Evolutionary conservation across 306 rosid genomes (phyloP), one percentile per base, ranked within the genome.

Genomic region (Ochetophila trinervis): DNA sequence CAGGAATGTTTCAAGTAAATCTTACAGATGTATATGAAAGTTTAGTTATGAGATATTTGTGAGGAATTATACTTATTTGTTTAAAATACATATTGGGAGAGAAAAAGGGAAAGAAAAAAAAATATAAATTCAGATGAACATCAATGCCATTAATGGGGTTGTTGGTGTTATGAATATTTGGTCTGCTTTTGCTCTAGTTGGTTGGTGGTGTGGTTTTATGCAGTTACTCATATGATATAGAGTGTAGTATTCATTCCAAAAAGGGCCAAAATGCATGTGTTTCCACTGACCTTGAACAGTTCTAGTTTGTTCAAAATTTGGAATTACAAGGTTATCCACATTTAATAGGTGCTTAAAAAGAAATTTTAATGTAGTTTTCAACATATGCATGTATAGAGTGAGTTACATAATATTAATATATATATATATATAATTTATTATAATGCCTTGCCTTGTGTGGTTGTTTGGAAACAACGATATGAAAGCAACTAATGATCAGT

Each of bases 1-100:
- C 22, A 69, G 67, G 66, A 71, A 53, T 76, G 63, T 60, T 60
- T 47, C 69, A 53, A 32, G 55, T 65, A 0, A 62, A 73, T 75
- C 63, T 75, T 42, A 77, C 57, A 80, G 78, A 71, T 79, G 87
- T 83, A 83, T 59, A 83, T 83, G 80, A 74, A 76, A 53, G 22
- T 66, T 82, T 71, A 76, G 80, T 53, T 66, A 73, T 61, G 70
- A 55, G 80, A 77, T 79, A 72, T 82, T 77, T 67, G 58, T 69
- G 64, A 75, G 79, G 58, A 19, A 75, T 57, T 73, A 69, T 73
- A 67, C 60, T 76, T 45, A 50, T 70, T 83, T 78, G 59, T 20
- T 48, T 61, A 76, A 68, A 58, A 58, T 59, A 57, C 65, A 66
- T 80, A 8, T n/a, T 49, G 5, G 16, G 5, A n/a, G 32, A 27